phyloP scores from a whole-genome alignment of 768 basidiomycete genomes.

The Suillus weaverae region DNA sequence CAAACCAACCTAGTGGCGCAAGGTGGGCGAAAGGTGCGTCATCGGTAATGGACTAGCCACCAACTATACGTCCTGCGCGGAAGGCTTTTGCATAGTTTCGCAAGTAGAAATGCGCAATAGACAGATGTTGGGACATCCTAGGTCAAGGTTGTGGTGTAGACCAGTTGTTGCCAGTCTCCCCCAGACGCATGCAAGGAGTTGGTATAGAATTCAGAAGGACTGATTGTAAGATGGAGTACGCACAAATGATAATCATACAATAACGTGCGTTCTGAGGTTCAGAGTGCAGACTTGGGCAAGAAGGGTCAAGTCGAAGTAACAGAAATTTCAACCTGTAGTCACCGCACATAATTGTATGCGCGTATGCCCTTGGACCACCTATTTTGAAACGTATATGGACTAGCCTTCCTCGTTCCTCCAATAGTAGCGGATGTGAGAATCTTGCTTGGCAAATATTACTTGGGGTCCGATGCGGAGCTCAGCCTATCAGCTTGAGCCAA shows the following conservation, averaged over 20 bases:
- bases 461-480: background rate
- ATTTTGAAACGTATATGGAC: background rate
- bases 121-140: background rate
- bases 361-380: background rate
- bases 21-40: background rate
- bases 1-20: background rate
- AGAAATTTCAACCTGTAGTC: background rate
- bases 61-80: background rate
- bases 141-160: background rate
- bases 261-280: background rate
- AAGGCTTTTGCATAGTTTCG: background rate
- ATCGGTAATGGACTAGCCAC: background rate
- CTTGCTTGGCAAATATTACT: background rate
- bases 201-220: background rate
- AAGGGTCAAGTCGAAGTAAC: background rate
- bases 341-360: background rate
- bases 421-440: background rate
- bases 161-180: background rate
- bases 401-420: background rate
- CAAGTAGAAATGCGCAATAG: background rate
- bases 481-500: background rate
- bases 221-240: background rate
- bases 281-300: background rate
- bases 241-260: background rate
- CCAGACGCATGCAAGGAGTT: background rate